Evolutionary conservation across 208 protist genomes (phyloP), one percentile per base, ranked within the genome.

Genomic region (Leishmania gerbilli): DNA sequence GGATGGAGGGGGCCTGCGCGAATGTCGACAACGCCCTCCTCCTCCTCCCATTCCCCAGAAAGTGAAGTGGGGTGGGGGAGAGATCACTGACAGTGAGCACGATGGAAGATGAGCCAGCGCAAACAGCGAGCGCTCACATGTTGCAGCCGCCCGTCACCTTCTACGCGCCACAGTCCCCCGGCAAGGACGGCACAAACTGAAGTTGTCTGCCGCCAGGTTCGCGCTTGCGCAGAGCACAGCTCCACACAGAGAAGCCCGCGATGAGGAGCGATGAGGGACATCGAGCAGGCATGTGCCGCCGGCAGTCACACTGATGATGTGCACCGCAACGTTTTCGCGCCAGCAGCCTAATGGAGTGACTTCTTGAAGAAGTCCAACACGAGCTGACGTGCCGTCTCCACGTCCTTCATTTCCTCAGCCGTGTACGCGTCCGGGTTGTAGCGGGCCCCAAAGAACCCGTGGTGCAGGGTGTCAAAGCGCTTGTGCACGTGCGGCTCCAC

Each of bases 401-500:
- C 60, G 74, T 91, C 84, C 15, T 37, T 49, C 64, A 68, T 71
- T 81, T 91, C 64, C 72, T 77, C 84, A 34, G 45, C 67, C 15
- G 78, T 81, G 81, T 76, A 83, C 55, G 80, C 83, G 37, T 86
- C 82, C 27, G 81, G 85, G 77, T 88, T 84, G 72, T 83, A 89
- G 47, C 91, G 88, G 58, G 79, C 79, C 3, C 82, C 87, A 56
- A 93, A 84, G 78, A 92, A 93, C 55, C 91, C 91, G 79, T 95
- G 91, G 7, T 78, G 56, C 11, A 95, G 31, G 13, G 80, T 24
- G 47, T 87, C 77, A 68, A 87, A 93, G 7, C 76, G 81, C 74
- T 90, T 76, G 78, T 84, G 93, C 49, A 93, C 83, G 47, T 83
- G 45, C 27, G 75, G 77, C 47, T 77, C 71, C 5, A 68, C 31